phyloP scores from a whole-genome alignment of 2,329 filamentous ascomycete species.

The Dothistroma pini region DNA sequence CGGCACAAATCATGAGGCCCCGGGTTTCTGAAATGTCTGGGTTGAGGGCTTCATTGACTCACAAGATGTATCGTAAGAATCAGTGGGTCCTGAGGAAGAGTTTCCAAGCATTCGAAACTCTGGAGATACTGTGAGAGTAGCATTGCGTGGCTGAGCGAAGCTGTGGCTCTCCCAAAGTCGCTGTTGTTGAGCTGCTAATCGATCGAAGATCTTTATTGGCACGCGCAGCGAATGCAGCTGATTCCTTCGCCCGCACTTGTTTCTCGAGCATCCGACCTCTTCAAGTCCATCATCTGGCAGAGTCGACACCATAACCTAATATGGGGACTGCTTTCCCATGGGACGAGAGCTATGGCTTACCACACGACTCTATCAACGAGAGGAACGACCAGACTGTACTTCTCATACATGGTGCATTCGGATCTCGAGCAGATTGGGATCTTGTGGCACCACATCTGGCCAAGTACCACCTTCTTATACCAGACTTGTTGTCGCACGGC shows the following conservation, averaged over 20 bases:
- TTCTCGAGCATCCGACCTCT: not conserved
- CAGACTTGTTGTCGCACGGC: constrained; percentile 26
- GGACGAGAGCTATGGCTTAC: constrained; percentile 2
- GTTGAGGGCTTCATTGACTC: constrained; percentile 9
- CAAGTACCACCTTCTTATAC: constrained; percentile 26
- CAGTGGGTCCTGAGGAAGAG: constrained; percentile 63
- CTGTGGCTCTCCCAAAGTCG: not conserved
- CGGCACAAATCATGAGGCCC: constrained; percentile 55
- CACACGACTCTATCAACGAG: constrained; percentile 13
- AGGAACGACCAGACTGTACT: constrained; percentile 19
- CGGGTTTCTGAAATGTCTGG: constrained; percentile 43
- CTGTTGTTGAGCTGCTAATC: not conserved
- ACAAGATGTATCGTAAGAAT: constrained; percentile 71
- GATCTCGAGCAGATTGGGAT: constrained; percentile 23
- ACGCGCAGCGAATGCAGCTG: not conserved
- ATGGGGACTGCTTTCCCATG: not conserved
- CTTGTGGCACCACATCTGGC: constrained; percentile 21
- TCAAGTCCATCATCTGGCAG: not conserved
- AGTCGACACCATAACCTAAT: not conserved
- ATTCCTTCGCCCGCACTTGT: not conserved
- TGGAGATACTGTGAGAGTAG: constrained; percentile 10
- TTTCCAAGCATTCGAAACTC: constrained; percentile 71
- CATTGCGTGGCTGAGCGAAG: not conserved
- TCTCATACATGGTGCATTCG: constrained; percentile 27
- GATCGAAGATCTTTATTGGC: not conserved